Base-by-base conservation (phyloP, 192 early-diverging fungal genomes). In the Coemansia sp. region DNA sequence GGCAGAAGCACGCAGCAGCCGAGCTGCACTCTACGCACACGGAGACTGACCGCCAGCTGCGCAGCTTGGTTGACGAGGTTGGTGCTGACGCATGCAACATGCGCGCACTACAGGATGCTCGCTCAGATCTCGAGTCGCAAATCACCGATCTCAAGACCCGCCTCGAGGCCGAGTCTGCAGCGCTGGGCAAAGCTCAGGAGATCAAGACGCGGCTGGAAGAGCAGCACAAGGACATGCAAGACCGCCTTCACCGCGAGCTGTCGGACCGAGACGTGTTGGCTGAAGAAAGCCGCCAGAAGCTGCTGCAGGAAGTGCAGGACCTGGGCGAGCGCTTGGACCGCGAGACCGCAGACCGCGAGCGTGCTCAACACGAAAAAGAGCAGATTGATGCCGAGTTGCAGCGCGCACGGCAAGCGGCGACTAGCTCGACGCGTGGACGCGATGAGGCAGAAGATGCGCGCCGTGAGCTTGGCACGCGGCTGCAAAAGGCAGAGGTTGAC, bases 61-160 rank as follows among this genome's bases (percentile, higher is more conserved):
- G 87, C 87, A 51, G 74, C 79, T 38, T 70, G 86, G 50, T 83
- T 81, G 62, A 63, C 80, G 31, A 85, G 87, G 57, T 68, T 42
- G 90, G 90, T 42, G 88, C 88, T 60, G 89, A 85, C 20, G 83
- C 79, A 9, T 70, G 85, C 70, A 91, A 89, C 64, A 73, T 88
- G 20, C 92, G 91, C 58, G 57, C 57, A 2, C n/a, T 44, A 2
- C 31, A 64, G 42, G 40, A 54, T 24, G 48, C 84, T 4, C 82
- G 86, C 56, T 83, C 84, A 15, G 71, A 84, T 23, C 79, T 93
- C 14, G 86, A 92, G 60, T 58, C 70, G 6, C 73, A 75, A 23
- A 73, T 89, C 11, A 83, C 81, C 2, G 88, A 87, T 37, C 70
- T 93, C 21, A 71, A 81, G 38, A 71, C 67, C 14, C 85, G 83